Evolutionary conservation across 306 rosid genomes (phyloP), one percentile per base, ranked within the genome.

Genomic region (Fagus sylvatica): DNA sequence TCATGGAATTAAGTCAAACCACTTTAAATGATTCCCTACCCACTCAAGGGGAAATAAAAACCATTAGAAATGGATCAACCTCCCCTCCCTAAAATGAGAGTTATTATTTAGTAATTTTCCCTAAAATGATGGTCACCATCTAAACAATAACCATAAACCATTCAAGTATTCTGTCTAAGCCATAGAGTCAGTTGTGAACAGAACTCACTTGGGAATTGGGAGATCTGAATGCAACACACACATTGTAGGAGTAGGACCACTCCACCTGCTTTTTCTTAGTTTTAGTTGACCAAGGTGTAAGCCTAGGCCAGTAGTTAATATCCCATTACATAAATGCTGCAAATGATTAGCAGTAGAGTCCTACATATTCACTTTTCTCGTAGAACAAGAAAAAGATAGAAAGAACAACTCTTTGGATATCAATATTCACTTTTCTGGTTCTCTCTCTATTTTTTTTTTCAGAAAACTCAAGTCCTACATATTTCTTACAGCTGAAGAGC

Each of bases 401-500:
- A 22, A 56, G 62, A 22, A 22, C 13, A 11, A 4, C 1, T 32
- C 0, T 61, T 33, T 61, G 40, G 67, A 33, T 12, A 33, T 61
- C 41, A 74, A 74, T 40, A 57, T 59, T 39, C 43, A 42, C 69
- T 59, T 9, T 74, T 53, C 28, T 22, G 28, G 28, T 22, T 22
- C 54, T 59, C 42, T 10, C 36, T 70, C 71, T 46, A 5, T 6
- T 4, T 46, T 61, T 57, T 28, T 56, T 13, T 46, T 22, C 28
- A 4, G 17, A 56, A 49, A n/a, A 57, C 22, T 49, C 49, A 22
- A 57, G 69, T 2, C 22, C 30, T 61, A 46, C 40, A 61, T 15
- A 13, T 70, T 69, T 64, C 76, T 75, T 75, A 60, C 78, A 69
- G 34, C 51, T 15, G 71, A 56, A 71, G 73, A 12, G 40, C 59